phyloP scores from a whole-genome alignment of 2,329 filamentous ascomycete genomes.

The Xenoacremonium recifei region DNA sequence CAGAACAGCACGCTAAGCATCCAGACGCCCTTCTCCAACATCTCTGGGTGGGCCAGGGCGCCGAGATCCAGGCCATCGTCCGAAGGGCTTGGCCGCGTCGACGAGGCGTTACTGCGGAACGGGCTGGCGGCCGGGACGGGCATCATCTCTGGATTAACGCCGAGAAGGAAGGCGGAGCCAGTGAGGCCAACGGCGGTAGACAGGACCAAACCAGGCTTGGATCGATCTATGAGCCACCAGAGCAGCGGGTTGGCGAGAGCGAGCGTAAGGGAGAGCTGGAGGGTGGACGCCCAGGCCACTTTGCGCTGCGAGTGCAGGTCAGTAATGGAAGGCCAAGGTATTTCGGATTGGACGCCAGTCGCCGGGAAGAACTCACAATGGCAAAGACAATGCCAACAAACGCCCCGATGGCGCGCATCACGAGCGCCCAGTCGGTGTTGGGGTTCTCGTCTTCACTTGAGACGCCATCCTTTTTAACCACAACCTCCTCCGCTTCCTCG shows the following conservation, averaged over 20 bases:
- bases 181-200: constrained; percentile 70
- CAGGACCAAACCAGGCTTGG: constrained; percentile 78
- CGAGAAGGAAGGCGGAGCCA: constrained; percentile 72
- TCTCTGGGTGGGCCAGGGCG: constrained; percentile 60
- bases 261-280: constrained; percentile 89
- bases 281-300: constrained; percentile 88
- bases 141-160: constrained; percentile 75
- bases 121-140: constrained; percentile 56
- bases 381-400: constrained; percentile 62
- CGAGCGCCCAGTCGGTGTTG: constrained; percentile 70
- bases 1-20: constrained; percentile 92
- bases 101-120: constrained; percentile 20
- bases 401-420: constrained; percentile 57
- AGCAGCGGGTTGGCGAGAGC: constrained; percentile 88
- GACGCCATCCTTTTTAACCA: constrained; percentile 26
- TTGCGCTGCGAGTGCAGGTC: constrained; percentile 60
- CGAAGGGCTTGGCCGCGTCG: constrained; percentile 10
- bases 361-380: constrained; percentile 62
- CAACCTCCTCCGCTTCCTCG: constrained; percentile 26
- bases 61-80: constrained; percentile 34
- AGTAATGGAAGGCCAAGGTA: constrained; percentile 3
- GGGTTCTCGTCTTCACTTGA: constrained; percentile 33
- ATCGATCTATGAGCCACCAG: constrained; percentile 95
- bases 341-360: neutral
- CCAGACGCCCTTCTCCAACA: constrained; percentile 77